Percentiles rank a stretch among this genome's conserved stretches.
phyloP scores from a whole-genome alignment of 352 stramenopile species.

The Peronosclerospora sorghi region DNA sequence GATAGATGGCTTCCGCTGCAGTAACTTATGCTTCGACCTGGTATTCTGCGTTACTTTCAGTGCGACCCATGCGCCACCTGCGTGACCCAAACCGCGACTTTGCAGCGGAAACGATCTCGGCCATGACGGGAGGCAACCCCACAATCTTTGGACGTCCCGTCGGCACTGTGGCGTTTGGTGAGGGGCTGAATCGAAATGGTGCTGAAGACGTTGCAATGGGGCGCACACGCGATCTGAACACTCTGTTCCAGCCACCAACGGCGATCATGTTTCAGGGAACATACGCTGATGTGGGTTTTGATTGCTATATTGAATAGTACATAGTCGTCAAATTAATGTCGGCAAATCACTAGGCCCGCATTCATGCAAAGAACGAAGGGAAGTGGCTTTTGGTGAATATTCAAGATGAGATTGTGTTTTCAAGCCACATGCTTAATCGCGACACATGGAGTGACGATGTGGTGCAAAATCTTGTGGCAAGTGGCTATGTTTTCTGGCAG shows the following conservation, averaged over 20 bases:
- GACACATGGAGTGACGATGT: slow-evolving; percentile 94
- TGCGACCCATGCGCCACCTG: slow-evolving; percentile 39
- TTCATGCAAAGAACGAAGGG: slow-evolving; percentile 69
- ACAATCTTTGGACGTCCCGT: slow-evolving; percentile 28
- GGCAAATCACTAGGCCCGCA: slow-evolving; percentile 29
- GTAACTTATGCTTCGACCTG: neutral
- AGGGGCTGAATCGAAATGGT: neutral
- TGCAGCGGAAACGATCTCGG: slow-evolving; percentile 67
- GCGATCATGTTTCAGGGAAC: slow-evolving; percentile 71
- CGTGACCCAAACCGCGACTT: slow-evolving; percentile 73
- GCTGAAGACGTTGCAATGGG: slow-evolving; percentile 1
- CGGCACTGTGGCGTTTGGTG: slow-evolving; percentile 5
- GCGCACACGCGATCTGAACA: slow-evolving; percentile 40
- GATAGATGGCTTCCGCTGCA: neutral
- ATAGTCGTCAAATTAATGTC: neutral
- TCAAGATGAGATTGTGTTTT: slow-evolving; percentile 90
- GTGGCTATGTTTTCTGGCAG: slow-evolving; percentile 93
- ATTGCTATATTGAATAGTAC: neutral
- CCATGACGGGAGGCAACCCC: slow-evolving; percentile 46
- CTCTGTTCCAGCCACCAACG: slow-evolving; percentile 67
- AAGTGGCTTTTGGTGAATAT: slow-evolving; percentile 94
- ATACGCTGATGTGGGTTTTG: slow-evolving; percentile 50
- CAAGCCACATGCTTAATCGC: slow-evolving; percentile 91
- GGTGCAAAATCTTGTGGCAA: slow-evolving; percentile 89
- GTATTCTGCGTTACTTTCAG: slow-evolving; percentile 6